These are phyloP conservation scores for Juglanconis oblonga DNA, from an alignment of 2,329 filamentous ascomycete genomes.

Conservation along the genomic window DNA sequence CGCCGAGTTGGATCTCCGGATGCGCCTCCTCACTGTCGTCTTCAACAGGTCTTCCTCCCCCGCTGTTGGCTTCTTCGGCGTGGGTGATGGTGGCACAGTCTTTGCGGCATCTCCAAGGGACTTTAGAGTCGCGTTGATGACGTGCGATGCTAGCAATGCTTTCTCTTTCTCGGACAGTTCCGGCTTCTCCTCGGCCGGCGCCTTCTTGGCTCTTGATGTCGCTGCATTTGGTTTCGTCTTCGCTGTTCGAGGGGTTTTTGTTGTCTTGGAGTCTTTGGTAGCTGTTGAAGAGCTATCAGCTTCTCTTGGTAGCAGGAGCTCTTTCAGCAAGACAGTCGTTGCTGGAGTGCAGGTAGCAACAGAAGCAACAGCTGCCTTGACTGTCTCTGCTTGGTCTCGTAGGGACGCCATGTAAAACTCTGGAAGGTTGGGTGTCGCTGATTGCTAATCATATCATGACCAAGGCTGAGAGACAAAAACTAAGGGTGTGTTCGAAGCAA, in stretches of 20 bases:
- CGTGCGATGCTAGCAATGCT: constrained; percentile 66
- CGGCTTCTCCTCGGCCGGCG: constrained; percentile 33
- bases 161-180: constrained; percentile 56
- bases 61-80: constrained; percentile 31
- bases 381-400: constrained; percentile 39
- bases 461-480: constrained; percentile 20
- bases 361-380: constrained; percentile 44
- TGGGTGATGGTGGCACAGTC: constrained; percentile 26
- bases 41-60: constrained; percentile 37
- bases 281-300: constrained; percentile 12
- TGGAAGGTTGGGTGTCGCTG: constrained; percentile 19
- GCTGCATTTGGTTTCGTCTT: constrained; percentile 27
- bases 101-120: constrained; percentile 66
- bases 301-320: constrained; percentile 39
- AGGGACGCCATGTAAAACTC: constrained; percentile 36
- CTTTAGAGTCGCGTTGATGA: constrained; percentile 70
- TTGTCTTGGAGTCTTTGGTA: constrained; percentile 21
- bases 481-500: background rate
- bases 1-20: constrained; percentile 55
- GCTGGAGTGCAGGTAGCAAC: constrained; percentile 45
- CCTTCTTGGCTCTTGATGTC: constrained; percentile 26
- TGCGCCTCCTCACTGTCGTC: constrained; percentile 35
- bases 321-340: constrained; percentile 43
- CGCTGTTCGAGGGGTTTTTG: constrained; percentile 21
- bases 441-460: constrained; percentile 34